Percentiles rank a stretch among this genome's conserved stretches.
phyloP scores from a whole-genome alignment of 345 rosid genomes.

The Punica granatum region DNA sequence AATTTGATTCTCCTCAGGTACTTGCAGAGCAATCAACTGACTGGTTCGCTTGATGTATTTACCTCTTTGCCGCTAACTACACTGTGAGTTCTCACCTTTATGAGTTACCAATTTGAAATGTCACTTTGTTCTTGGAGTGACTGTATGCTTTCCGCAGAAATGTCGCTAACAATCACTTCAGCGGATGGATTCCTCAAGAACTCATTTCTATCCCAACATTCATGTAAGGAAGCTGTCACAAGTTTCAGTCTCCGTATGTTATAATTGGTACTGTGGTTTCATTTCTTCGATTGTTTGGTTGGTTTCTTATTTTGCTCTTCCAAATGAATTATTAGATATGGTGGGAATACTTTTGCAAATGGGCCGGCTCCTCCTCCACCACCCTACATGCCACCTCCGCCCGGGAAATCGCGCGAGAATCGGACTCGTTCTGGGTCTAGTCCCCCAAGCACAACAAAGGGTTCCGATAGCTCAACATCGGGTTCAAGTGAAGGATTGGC shows the following conservation, averaged over 20 bases:
- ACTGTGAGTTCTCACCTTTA: slow-evolving; percentile 51
- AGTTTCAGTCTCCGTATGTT: background rate
- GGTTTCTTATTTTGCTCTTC: slow-evolving; percentile 14
- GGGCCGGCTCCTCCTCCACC: slow-evolving; percentile 75
- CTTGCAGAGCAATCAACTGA: slow-evolving; percentile 84
- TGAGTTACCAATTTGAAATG: background rate
- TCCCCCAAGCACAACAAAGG: slow-evolving; percentile 19
- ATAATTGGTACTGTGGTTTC: background rate
- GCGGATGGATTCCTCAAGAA: slow-evolving; percentile 85
- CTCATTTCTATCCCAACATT: slow-evolving; percentile 55
- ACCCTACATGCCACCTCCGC: slow-evolving; percentile 49
- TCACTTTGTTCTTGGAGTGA: slow-evolving; percentile 3
- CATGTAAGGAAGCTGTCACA: slow-evolving; percentile 42
- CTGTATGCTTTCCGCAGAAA: slow-evolving; percentile 44
- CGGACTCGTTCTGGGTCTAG: slow-evolving; percentile 39
- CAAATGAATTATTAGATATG: slow-evolving; percentile 59
- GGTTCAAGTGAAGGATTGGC: slow-evolving; percentile 44
- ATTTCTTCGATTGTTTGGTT: background rate
- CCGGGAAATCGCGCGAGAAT: slow-evolving; percentile 39
- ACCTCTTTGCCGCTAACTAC: slow-evolving; percentile 53
- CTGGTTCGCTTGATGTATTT: slow-evolving; percentile 71
- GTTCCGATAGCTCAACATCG: slow-evolving; percentile 32
- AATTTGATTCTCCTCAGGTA: slow-evolving; percentile 43
- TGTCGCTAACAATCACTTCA: slow-evolving; percentile 83
- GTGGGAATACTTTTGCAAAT: slow-evolving; percentile 78